Evolutionary conservation across 1,139 yeast genomes (phyloP), one percentile per base, ranked within the genome.

Genomic region (Pichia sp.): DNA sequence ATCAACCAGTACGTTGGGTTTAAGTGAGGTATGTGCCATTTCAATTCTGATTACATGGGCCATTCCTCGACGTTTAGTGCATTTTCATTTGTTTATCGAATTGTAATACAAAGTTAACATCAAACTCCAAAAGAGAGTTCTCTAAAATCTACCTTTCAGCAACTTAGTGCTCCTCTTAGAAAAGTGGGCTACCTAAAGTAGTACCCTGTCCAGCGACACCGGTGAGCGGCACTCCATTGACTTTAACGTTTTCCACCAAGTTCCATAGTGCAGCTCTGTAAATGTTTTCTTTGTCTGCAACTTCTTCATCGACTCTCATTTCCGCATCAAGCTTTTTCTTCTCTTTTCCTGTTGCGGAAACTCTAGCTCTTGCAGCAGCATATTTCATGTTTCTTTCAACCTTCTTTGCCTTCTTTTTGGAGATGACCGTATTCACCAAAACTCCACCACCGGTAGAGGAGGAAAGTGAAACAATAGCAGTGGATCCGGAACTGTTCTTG

Each of bases 401-500:
- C 64, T 87, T 87, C 65, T 79, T 74, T 31, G 85, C 78, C 61
- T 84, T 77, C 64, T 87, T 87, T 51, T 79, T 84, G 24, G 94
- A 80, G 39, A 85, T 64, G 1, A 86, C 72, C 35, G 63, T 67
- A 32, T 74, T 78, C 27, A 79, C 77, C 38, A 78, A 50, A 2
- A 62, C 62, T 15, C 71, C 68, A n/a, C 63, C 50, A 37, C 8
- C 63, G 51, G 8, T 45, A 43, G n/a, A 78, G n/a, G n/a, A n/a
- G 42, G 13, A 77, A 74, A 39, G 69, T 67, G 60, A 72, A 77
- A 46, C 85, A 34, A 77, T 52, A n/a, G 83, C 72, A 20, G 73
- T 72, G 30, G 85, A 74, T 47, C 74, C 47, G 73, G 34, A 69
- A 64, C 42, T 49, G 48, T 40, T 63, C 62, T 30, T 74, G 64